Evolutionary conservation across 441 rosid species (phyloP), one percentile per base, ranked within the genome.

Genomic region (Adansonia rubrostipa): DNA sequence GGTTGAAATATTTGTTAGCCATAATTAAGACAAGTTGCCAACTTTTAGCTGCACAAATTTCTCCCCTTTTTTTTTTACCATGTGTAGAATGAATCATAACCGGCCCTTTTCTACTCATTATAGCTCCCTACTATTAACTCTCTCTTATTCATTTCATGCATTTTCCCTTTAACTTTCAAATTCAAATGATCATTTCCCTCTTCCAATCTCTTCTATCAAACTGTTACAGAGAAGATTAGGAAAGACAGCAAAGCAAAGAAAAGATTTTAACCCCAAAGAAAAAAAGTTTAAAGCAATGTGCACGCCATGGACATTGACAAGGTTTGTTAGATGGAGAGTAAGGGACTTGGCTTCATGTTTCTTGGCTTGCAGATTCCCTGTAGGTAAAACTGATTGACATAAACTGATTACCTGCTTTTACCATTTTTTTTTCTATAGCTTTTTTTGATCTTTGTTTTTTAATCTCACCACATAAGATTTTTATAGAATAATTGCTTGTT

Each of bases 291-390:
- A 20, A 40, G 73, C 13, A 11, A 89, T 91, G 92, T 81, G 79
- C 78, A 83, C 88, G 9, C 87, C 83, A 42, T 86, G 86, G 85
- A 84, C 89, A 24, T 75, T 83, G 50, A 84, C 85, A 83, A 87
- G 80, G 84, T 78, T 87, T 65, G 87, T 90, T 2, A 82, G 91
- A 78, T 87, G 94, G 92, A 77, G 89, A 74, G 84, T 89, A 22
- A 88, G 81, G 75, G 92, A 88, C 79, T 88, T 86, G 90, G 89
- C 86, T 40, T 85, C 92, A n/a, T 88, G 95, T 81, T 89, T 91
- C 89, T 81, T 86, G 81, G 85, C 90, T 80, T 86, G 86, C 89
- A 82, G 81, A 51, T 69, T 84, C 73, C 87, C 91, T 66, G 28
- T 85, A 82, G 85, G 93, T 88, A 17, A 17, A 56, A 54, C 8